phyloP scores from a whole-genome alignment of 1,284 basidiomycete species.

The Clitocybe nebularis region DNA sequence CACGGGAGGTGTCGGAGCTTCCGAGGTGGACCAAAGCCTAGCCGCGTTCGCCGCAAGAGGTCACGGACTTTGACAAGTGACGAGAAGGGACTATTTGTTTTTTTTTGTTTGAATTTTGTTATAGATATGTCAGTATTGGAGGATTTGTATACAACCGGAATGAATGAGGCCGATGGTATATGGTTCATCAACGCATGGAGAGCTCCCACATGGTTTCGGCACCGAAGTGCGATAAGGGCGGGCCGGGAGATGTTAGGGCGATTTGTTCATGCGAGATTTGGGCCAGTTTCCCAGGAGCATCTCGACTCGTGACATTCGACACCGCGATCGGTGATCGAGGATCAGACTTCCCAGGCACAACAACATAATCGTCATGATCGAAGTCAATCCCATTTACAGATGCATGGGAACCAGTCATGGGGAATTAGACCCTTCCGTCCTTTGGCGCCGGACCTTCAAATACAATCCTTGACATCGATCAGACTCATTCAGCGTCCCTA shows the following conservation, averaged over 20 bases:
- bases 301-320: slow-evolving; percentile 26
- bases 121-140: slow-evolving; percentile 4
- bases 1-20: slow-evolving; percentile 37
- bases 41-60: slow-evolving; percentile 27
- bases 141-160: slow-evolving; percentile 5
- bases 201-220: slow-evolving; percentile 21
- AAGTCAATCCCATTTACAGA: slow-evolving; percentile 18
- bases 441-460: slow-evolving; percentile 10
- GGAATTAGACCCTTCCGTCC: slow-evolving; percentile 11
- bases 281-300: slow-evolving; percentile 23
- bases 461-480: slow-evolving; percentile 6
- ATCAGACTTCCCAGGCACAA: slow-evolving; percentile 28
- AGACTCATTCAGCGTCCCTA: slow-evolving; percentile 1
- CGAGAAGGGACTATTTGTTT: slow-evolving; percentile 10
- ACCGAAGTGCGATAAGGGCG: slow-evolving; percentile 31
- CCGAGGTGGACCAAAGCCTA: slow-evolving; percentile 26
- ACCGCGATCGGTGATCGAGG: slow-evolving; percentile 31
- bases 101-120: too few relatives aligned
- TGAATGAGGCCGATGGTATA: slow-evolving; percentile 1
- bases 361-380: slow-evolving; percentile 29
- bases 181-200: slow-evolving; percentile 19
- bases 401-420: slow-evolving; percentile 10
- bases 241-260: slow-evolving; percentile 23
- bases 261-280: slow-evolving; percentile 26
- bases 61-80: slow-evolving; percentile 21